These are phyloP conservation scores for Adansonia rubrostipa DNA, from an alignment of 441 rosid species.

Conservation along the genomic window DNA sequence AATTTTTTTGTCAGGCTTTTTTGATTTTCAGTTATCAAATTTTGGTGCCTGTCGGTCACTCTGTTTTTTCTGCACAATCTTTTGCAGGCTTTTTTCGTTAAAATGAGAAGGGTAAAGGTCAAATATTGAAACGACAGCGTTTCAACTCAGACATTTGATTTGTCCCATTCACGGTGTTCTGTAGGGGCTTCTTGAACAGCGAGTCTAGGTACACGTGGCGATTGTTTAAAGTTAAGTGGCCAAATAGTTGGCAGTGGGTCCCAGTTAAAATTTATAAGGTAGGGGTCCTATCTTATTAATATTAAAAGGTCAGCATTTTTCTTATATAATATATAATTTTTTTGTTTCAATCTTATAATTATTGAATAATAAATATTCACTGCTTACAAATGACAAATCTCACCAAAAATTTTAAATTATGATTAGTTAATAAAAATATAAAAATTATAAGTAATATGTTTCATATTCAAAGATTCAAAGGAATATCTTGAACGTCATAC, in stretches of 20 bases:
- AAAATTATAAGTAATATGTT: not conserved
- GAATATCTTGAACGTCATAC: not conserved
- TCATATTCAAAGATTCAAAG: not conserved
- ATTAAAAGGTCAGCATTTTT: not conserved
- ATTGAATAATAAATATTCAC: not conserved
- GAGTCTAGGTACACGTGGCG: constrained; percentile 35
- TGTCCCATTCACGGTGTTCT: not conserved
- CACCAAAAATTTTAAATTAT: not conserved
- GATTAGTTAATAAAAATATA: not conserved
- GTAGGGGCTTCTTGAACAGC: not conserved
- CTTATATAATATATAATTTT: too few species aligned
- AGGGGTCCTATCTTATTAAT: constrained; percentile 30
- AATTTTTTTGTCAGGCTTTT: not conserved
- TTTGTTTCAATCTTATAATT: not conserved
- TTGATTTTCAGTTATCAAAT: constrained; percentile 13
- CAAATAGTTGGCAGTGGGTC: constrained; percentile 16
- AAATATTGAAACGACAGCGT: constrained; percentile 22
- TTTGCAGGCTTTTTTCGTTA: not conserved
- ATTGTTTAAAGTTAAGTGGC: not conserved
- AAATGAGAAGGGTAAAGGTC: not conserved
- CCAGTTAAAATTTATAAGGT: constrained; percentile 25
- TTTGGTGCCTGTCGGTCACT: not conserved
- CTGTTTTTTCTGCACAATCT: not conserved
- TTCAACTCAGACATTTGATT: not conserved
- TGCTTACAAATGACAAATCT: not conserved